Evolutionary conservation across 345 rosid genomes (phyloP).

Genomic region (Eucalyptus regnans): DNA sequence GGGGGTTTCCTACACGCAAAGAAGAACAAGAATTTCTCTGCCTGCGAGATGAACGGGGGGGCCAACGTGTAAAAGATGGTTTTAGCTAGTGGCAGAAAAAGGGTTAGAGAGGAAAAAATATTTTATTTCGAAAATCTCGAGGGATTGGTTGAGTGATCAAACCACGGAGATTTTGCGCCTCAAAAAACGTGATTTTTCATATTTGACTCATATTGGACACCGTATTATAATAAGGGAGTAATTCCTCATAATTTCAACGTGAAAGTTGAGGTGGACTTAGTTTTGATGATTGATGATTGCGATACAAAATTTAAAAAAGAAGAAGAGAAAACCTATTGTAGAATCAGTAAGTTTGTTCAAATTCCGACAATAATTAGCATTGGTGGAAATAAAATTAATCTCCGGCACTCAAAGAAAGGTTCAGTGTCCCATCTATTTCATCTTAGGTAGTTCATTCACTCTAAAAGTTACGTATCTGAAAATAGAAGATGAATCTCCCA

Average conservation of each 20-base stretch:
- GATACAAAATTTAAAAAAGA: background rate
- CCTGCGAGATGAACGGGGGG: background rate
- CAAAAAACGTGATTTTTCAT: background rate
- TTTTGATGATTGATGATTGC: background rate
- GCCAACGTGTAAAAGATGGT: background rate
- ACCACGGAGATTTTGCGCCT: background rate
- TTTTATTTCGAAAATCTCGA: background rate
- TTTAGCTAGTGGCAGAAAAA: background rate
- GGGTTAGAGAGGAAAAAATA: background rate
- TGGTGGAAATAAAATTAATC: background rate
- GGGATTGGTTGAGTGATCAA: background rate
- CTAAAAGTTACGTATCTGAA: background rate
- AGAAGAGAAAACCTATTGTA: background rate
- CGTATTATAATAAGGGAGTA: background rate
- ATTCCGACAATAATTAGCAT: rapidly evolving
- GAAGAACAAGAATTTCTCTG: background rate
- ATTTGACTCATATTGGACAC: background rate
- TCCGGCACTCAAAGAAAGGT: background rate
- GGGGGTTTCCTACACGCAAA: background rate
- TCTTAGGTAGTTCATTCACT: background rate
- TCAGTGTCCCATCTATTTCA: background rate
- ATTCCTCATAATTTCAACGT: background rate
- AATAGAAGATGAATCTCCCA: background rate
- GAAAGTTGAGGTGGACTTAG: background rate
- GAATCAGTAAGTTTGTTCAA: background rate